Evolutionary conservation across 1,139 yeast species (phyloP).

Genomic region (Candida sp.): DNA sequence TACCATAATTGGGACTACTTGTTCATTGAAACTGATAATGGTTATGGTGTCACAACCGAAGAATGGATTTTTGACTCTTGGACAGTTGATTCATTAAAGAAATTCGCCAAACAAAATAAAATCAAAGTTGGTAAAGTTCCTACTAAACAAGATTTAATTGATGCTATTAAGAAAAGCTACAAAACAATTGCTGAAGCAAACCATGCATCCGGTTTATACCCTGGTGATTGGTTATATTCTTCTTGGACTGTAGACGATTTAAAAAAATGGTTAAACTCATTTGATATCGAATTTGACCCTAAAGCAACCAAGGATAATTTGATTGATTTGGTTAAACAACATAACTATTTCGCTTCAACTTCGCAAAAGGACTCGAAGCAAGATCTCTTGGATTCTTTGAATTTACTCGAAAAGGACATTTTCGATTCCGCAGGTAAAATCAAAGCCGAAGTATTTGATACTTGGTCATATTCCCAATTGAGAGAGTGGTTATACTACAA

Average conservation of each 20-base stretch:
- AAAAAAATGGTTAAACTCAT: constrained; percentile 43
- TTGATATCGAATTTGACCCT: constrained; percentile 39
- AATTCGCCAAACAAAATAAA: constrained; percentile 30
- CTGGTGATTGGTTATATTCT: constrained; percentile 49
- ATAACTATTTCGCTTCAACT: constrained; percentile 36
- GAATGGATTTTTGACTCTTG: constrained; percentile 51
- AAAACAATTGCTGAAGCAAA: constrained; percentile 29
- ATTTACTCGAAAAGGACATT: constrained; percentile 25
- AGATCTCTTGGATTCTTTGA: constrained; percentile 35
- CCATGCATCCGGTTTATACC: constrained; percentile 42
- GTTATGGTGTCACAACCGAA: constrained; percentile 3
- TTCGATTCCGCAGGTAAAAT: constrained; percentile 39
- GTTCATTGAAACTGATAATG: constrained; percentile 5
- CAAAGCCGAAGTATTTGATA: constrained; percentile 42
- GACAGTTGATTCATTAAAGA: constrained; percentile 32
- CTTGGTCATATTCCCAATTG: constrained; percentile 30
- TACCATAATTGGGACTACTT: constrained; percentile 15
- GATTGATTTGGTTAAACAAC: constrained; percentile 37
- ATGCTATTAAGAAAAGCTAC: constrained; percentile 33
- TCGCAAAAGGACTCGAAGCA: constrained; percentile 31
- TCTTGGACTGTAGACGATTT: constrained; percentile 44
- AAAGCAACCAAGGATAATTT: constrained; percentile 38
- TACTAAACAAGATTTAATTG: constrained; percentile 31
- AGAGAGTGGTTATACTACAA: constrained; percentile 27
- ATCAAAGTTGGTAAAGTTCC: constrained; percentile 23